phyloP scores from a whole-genome alignment of 2,329 filamentous ascomycete genomes.

The Aspergillus intermedius region DNA sequence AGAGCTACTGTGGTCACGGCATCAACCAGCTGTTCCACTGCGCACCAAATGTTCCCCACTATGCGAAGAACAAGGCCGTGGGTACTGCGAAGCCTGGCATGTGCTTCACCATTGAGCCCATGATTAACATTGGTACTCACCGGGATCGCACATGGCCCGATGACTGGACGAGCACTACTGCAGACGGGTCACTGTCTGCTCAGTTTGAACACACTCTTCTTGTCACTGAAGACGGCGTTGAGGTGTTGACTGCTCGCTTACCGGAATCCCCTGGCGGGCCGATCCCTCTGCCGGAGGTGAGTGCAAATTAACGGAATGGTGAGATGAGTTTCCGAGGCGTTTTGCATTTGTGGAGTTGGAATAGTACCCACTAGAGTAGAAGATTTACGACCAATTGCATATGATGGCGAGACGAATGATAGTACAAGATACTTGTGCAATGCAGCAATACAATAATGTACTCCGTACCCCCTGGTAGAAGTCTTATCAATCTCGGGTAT shows the following conservation, averaged over 20 bases:
- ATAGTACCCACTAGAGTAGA: not conserved
- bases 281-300: slow-evolving; percentile 49
- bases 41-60: slow-evolving; percentile 91
- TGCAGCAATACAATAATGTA: too few relatives aligned
- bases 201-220: slow-evolving; percentile 91
- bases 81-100: slow-evolving; percentile 91
- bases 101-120: slow-evolving; percentile 98
- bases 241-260: slow-evolving; percentile 69
- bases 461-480: too few relatives aligned
- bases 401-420: not conserved
- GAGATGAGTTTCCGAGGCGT: slow-evolving; percentile 9
- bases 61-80: slow-evolving; percentile 96
- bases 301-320: slow-evolving; percentile 8
- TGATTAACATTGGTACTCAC: slow-evolving; percentile 90
- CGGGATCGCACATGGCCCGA: slow-evolving; percentile 96
- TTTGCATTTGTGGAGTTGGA: not conserved
- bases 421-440: not conserved
- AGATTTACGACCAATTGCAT: not conserved
- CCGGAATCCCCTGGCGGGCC: slow-evolving; percentile 70
- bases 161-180: slow-evolving; percentile 94
- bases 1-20: slow-evolving; percentile 93
- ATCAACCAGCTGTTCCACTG: slow-evolving; percentile 92
- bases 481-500: too few relatives aligned
- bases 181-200: slow-evolving; percentile 81
- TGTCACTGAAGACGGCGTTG: slow-evolving; percentile 75